phyloP scores from a whole-genome alignment of 495 filamentous ascomycete genomes.

The Hypoxylon perforatum region DNA sequence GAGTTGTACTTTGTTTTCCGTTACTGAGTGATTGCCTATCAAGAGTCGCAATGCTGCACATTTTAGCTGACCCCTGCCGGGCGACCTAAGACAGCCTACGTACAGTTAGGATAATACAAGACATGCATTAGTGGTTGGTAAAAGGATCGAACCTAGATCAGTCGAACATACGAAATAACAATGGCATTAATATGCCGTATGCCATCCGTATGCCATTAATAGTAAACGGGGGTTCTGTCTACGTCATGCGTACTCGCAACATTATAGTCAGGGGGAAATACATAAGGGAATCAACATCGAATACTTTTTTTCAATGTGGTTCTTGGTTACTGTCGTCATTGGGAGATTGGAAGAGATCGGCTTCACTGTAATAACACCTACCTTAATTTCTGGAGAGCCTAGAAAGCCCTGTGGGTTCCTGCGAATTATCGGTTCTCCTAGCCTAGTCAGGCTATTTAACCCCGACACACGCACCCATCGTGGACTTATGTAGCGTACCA shows the following conservation, averaged over 20 bases:
- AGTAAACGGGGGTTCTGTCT: constrained; percentile 22
- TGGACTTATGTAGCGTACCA: not conserved
- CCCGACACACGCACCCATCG: constrained; percentile 27
- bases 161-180: no score
- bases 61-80: constrained; percentile 18
- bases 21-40: constrained; percentile 30
- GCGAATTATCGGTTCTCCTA: not conserved
- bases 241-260: constrained; percentile 22
- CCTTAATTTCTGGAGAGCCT: constrained; percentile 1
- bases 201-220: constrained; percentile 5
- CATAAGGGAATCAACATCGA: no score
- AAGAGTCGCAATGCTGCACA: constrained; percentile 10
- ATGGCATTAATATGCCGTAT: constrained; percentile 3
- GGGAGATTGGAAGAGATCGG: not conserved
- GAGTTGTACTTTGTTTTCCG: not conserved
- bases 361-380: not conserved
- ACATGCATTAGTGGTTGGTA: constrained; percentile 37
- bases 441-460: constrained; percentile 10
- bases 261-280: no score
- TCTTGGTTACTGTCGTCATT: not conserved
- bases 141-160: constrained; percentile 21
- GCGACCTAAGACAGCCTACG: constrained; percentile 16
- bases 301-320: not conserved
- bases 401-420: not conserved
- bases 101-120: constrained; percentile 23